These are phyloP conservation scores for Colletotrichum plurivorum DNA, from an alignment of 2,329 filamentous ascomycete species.

Conservation along the genomic window DNA sequence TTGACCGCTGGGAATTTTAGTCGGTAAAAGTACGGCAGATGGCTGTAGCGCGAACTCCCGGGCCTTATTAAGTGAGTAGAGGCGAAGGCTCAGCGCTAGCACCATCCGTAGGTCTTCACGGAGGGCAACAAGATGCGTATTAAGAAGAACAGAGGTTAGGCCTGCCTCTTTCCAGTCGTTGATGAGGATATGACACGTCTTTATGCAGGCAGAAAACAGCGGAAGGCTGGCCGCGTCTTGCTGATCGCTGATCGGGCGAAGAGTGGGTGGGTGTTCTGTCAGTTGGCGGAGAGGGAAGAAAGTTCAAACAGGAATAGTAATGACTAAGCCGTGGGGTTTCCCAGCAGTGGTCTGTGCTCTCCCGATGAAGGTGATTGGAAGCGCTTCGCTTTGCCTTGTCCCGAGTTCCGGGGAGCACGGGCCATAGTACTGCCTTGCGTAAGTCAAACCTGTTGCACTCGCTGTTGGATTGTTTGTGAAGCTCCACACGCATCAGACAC, in stretches of 20 bases:
- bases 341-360: not conserved
- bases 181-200: not conserved
- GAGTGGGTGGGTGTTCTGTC: too few relatives aligned
- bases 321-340: not conserved
- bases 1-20: conserved; percentile 12
- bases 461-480: too few relatives aligned
- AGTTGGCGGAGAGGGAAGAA: too few relatives aligned
- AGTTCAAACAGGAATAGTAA: not conserved
- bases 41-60: not conserved
- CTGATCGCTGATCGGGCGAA: too few relatives aligned
- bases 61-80: too few relatives aligned
- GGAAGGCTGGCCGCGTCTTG: not conserved
- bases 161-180: not conserved
- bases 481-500: conserved; percentile 11
- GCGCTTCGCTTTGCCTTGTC: conserved; percentile 16
- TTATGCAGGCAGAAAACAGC: not conserved
- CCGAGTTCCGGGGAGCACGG: not conserved
- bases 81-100: too few relatives aligned
- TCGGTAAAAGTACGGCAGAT: conserved; percentile 1
- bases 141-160: not conserved
- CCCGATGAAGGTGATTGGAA: not conserved
- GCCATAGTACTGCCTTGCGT: not conserved
- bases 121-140: not conserved
- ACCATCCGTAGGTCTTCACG: not conserved
- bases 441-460: too few relatives aligned